Conservation (phyloP, 1,284 basidiomycete species). For the Malassezia cuniculi region DNA sequence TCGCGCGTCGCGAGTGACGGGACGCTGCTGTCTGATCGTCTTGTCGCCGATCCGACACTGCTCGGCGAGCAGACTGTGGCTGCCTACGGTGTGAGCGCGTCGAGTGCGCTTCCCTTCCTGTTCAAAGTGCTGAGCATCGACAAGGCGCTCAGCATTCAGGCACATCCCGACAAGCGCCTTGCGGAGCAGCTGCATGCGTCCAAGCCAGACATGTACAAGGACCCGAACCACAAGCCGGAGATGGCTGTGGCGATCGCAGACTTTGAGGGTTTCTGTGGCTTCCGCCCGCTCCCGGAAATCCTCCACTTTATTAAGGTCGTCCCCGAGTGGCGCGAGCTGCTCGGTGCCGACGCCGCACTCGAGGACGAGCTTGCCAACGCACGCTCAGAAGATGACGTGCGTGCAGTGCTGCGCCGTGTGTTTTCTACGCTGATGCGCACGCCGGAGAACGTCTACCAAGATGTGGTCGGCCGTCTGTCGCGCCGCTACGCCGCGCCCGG, state of each 20-base stretch:
- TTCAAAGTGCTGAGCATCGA: slow-evolving; percentile 59
- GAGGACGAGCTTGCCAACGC: neutral
- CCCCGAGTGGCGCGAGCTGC: slow-evolving; percentile 58
- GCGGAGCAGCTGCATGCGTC: slow-evolving; percentile 64
- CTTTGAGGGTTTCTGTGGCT: slow-evolving; percentile 83
- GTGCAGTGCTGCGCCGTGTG: slow-evolving; percentile 15
- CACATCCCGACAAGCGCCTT: slow-evolving; percentile 83
- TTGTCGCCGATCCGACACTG: slow-evolving; percentile 21
- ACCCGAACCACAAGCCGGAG: slow-evolving; percentile 91
- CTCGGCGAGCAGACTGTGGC: slow-evolving; percentile 17
- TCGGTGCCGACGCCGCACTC: slow-evolving; percentile 11
- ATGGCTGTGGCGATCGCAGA: slow-evolving; percentile 90
- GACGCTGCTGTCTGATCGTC: slow-evolving; percentile 17
- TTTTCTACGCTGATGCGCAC: slow-evolving; percentile 30
- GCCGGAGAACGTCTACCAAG: slow-evolving; percentile 3
- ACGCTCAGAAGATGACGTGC: neutral
- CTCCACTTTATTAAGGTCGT: slow-evolving; percentile 57
- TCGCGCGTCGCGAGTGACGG: slow-evolving; percentile 51
- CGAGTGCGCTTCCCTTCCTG: slow-evolving; percentile 33
- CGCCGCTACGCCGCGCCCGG: slow-evolving; percentile 5
- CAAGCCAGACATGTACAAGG: slow-evolving; percentile 77
- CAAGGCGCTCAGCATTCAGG: slow-evolving; percentile 91
- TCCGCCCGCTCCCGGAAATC: slow-evolving; percentile 65
- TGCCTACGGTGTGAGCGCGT: slow-evolving; percentile 15
- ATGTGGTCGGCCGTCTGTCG: slow-evolving; percentile 8